Base-by-base conservation (phyloP, 164 flowering plant species). In the Pachysandra terminalis region DNA sequence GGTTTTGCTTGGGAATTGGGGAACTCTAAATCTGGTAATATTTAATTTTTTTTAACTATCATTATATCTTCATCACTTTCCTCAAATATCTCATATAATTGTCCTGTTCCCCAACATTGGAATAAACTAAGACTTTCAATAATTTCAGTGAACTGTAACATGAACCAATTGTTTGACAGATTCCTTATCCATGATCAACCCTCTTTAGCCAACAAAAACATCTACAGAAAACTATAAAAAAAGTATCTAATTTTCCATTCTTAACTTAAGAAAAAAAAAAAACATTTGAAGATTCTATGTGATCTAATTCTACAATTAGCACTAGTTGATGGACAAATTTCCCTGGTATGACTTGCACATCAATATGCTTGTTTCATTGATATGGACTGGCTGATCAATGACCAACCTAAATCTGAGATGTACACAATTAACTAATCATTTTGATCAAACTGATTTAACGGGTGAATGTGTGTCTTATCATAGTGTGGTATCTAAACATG, bases 81-180 rank as follows among this genome's bases (percentile, higher is more conserved):
- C 21, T 52, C 8, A 52, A 52, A 52, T 52, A 52, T 52, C 55
- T 52, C 55, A 52, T 52, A 21, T 13, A 19, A 21, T 19, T 52
- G 55, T 52, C 55, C 19, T 52, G 21, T 17, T 52, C 55, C 53
- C 51, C 51, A 45, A 45, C 51, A 45, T 45, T 15, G 14, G 51
- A 45, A 45, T 45, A 45, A 45, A 45, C 51, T 45, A 15, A 45
- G 17, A 10, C 10, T 45, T 45, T 45, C 14, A 45, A 32, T 3
- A 32, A 3, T 32, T 32, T 32, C 5, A 32, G 3, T 32, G 37
- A 32, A 32, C n/a, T n/a, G n/a, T n/a, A n/a, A n/a, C 7, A 32
- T 32, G 37, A 32, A 32, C 37, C 7, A 32, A 45, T 71, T 65
- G 28, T 32, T 68, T 72, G 66, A 16, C 75, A 76, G 79, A 76